Conservation (phyloP, 139 green algal species). For the Coelastrella sp. region DNA sequence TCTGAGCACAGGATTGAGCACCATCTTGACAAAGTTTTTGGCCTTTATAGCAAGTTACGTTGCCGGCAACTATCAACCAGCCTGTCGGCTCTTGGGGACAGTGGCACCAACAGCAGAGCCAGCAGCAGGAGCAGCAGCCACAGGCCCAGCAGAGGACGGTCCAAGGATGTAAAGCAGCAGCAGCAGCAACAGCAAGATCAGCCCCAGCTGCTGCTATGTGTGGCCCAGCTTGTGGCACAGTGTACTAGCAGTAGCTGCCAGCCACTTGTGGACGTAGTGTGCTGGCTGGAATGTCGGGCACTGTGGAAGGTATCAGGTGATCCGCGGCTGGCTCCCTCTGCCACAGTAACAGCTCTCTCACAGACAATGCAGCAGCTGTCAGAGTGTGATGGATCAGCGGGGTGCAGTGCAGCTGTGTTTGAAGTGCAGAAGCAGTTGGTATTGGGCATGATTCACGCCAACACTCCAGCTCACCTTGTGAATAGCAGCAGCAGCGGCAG, state of each 20-base stretch:
- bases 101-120: slow-evolving; percentile 14
- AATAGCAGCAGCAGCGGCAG: not conserved
- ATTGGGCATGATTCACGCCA: not conserved
- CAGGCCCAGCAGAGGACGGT: not conserved
- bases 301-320: slow-evolving; percentile 25
- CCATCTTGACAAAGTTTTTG: not conserved
- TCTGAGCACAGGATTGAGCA: not conserved
- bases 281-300: slow-evolving; percentile 30
- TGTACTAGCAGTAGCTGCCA: not conserved
- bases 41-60: slow-evolving; percentile 3
- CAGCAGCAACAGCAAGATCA: slow-evolving; percentile 21
- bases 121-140: slow-evolving; percentile 4
- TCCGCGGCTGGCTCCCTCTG: not conserved
- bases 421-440: slow-evolving; percentile 6
- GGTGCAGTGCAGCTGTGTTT: slow-evolving; percentile 2
- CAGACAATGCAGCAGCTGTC: not conserved
- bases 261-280: not conserved
- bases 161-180: slow-evolving; percentile 7
- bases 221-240: not conserved
- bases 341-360: not conserved
- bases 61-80: not conserved
- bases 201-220: not conserved
- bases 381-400: not conserved
- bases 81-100: not conserved
- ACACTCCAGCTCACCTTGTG: not conserved